Evolutionary conservation across 2,329 filamentous ascomycete genomes (phyloP).

Genomic region (Cladosporium sp.): DNA sequence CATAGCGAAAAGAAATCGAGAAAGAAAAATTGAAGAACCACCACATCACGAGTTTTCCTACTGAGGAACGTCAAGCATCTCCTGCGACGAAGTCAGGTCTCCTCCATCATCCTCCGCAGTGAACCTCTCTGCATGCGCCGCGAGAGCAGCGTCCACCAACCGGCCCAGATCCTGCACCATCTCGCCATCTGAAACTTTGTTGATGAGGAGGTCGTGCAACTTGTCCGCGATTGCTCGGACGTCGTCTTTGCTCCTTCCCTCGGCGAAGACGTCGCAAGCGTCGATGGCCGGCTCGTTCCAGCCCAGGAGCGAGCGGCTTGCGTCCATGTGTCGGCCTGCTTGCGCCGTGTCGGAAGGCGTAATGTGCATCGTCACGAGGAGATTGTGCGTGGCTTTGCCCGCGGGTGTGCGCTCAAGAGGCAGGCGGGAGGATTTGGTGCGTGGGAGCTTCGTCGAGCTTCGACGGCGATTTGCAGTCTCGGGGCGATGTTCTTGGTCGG

Average conservation of each 20-base stretch:
- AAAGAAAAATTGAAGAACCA: too few relatives aligned
- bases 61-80: conserved; percentile 7
- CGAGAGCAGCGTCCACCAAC: conserved; percentile 3
- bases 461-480: conserved; percentile 24
- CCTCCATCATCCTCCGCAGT: not conserved
- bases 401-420: conserved; percentile 42
- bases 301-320: conserved; percentile 24
- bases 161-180: conserved; percentile 27
- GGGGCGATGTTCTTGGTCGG: conserved; percentile 23
- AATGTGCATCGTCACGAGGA: conserved; percentile 14
- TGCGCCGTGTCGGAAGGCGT: conserved; percentile 12
- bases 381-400: conserved; percentile 28
- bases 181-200: conserved; percentile 25
- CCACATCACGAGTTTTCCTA: not conserved
- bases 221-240: conserved; percentile 21
- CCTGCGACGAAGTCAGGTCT: not conserved
- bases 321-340: conserved; percentile 20
- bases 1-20: too few relatives aligned
- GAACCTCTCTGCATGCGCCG: not conserved
- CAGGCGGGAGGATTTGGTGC: conserved; percentile 40
- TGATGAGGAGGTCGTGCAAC: conserved; percentile 25
- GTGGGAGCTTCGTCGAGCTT: conserved; percentile 26
- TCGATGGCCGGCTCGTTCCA: conserved; percentile 31
- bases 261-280: conserved; percentile 20
- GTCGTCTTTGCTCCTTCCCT: conserved; percentile 14